phyloP scores from a whole-genome alignment of 2,329 filamentous ascomycete species.

The Epicoccum nigrum region DNA sequence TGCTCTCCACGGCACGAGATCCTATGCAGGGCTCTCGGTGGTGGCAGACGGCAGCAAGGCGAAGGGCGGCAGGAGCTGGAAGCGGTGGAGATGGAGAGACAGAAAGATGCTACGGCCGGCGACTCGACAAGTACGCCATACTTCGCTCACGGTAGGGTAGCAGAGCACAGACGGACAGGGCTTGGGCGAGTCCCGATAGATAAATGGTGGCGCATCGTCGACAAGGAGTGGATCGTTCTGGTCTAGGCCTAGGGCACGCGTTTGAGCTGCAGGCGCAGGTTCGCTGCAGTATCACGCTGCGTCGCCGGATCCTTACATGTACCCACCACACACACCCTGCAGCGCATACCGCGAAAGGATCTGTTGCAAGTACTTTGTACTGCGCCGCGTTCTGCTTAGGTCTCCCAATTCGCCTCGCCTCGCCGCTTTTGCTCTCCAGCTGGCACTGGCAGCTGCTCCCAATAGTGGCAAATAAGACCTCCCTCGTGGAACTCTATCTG shows the following conservation, averaged over 20 bases:
- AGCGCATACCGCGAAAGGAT: too few species aligned
- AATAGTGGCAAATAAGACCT: too few species aligned
- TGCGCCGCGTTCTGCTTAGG: too few species aligned
- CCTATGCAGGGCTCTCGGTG: constrained; percentile 13
- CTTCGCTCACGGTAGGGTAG: constrained; percentile 7
- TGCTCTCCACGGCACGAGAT: constrained; percentile 19
- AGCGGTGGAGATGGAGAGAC: background rate
- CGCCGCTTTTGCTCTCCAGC: too few species aligned
- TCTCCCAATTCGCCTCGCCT: too few species aligned
- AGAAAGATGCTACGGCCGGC: constrained; percentile 15
- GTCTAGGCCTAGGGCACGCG: constrained; percentile 13
- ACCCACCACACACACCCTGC: too few species aligned
- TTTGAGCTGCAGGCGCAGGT: constrained; percentile 9
- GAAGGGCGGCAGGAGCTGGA: background rate
- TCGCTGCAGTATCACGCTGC: constrained; percentile 8
- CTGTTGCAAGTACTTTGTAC: too few species aligned
- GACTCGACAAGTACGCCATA: constrained; percentile 16
- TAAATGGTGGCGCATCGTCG: constrained; percentile 16
- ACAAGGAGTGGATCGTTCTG: constrained; percentile 12
- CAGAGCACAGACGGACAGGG: constrained; percentile 3
- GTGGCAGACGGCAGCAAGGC: constrained; percentile 5
- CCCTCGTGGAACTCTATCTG: too few species aligned
- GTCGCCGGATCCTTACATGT: background rate
- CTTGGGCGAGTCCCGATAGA: constrained; percentile 12
- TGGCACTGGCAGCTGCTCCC: too few species aligned